A percentile compares a stretch with the other conserved stretches of the same genome.
These are phyloP conservation scores for Trichomonas tenax DNA, from an alignment of 208 protist species.

Conservation along the genomic window DNA sequence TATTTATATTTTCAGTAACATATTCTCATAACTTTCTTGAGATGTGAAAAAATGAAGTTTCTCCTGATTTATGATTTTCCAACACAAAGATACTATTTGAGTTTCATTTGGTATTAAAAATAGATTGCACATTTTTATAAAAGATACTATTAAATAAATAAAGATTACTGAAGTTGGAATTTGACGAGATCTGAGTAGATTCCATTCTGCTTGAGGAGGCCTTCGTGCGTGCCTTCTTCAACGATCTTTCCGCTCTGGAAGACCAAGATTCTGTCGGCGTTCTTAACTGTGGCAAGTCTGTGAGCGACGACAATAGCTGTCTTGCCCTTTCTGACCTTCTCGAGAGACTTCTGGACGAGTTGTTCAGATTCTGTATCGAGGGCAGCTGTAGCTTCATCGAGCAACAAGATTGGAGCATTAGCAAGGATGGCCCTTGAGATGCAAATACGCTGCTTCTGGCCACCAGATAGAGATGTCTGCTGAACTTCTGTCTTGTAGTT, in stretches of 20 bases:
- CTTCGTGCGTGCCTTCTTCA: not conserved
- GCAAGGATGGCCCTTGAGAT: not conserved
- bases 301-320: not conserved
- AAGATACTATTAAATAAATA: no score
- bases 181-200: slow-evolving; percentile 8
- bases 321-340: not conserved
- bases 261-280: not conserved
- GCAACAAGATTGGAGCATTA: not conserved
- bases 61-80: no score
- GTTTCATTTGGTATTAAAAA: no score
- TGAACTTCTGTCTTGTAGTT: slow-evolving; percentile 28
- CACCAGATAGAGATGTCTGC: not conserved
- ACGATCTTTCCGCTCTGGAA: not conserved
- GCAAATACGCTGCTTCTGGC: slow-evolving; percentile 6
- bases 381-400: slow-evolving; percentile 14
- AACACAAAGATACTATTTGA: no score
- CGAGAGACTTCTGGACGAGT: not conserved
- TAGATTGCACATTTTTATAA: no score
- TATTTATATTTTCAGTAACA: no score
- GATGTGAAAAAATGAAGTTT: no score
- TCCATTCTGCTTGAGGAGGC: not conserved
- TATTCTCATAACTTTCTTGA: no score
- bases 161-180: not conserved
- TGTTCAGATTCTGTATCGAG: not conserved
- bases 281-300: not conserved